These are phyloP conservation scores for Eucalyptus dawsonii DNA, from an alignment of 345 rosid species.

Conservation along the genomic window DNA sequence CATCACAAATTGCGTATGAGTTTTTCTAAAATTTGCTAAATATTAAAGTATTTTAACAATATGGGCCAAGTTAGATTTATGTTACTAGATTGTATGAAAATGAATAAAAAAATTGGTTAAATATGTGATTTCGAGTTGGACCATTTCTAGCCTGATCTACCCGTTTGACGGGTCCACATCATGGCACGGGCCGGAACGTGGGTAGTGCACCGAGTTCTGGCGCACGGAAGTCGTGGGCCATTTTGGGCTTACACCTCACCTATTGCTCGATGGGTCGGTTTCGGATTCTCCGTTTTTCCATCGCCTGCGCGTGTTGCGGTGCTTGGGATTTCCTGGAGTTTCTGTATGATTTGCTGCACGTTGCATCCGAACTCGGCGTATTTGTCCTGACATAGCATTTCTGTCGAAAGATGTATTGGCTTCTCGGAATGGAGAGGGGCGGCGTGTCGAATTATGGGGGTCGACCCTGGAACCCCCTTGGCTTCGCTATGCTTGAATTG, in stretches of 20 bases:
- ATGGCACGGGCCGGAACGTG: neutral
- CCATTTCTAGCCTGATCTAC: neutral
- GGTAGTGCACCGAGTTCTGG: neutral
- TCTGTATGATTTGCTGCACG: too few relatives aligned
- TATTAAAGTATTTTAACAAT: too few relatives aligned
- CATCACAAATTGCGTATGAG: rapidly evolving
- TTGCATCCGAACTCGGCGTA: too few relatives aligned
- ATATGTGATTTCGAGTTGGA: neutral
- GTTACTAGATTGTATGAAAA: rapidly evolving
- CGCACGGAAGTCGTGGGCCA: neutral
- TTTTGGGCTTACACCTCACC: neutral
- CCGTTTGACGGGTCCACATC: neutral
- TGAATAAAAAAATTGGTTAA: too few relatives aligned
- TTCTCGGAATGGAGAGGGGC: neutral
- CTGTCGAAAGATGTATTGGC: too few relatives aligned
- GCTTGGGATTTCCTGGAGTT: neutral
- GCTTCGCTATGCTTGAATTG: neutral
- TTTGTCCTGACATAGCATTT: too few relatives aligned
- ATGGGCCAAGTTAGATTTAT: neutral
- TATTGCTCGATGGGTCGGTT: too few relatives aligned
- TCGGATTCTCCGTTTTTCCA: too few relatives aligned
- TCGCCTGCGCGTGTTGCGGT: too few relatives aligned
- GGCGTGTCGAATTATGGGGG: too few relatives aligned
- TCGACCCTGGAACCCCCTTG: too few relatives aligned
- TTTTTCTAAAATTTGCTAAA: neutral